phyloP scores from a whole-genome alignment of 2,329 filamentous ascomycete species.

The Calonectria crousiana region DNA sequence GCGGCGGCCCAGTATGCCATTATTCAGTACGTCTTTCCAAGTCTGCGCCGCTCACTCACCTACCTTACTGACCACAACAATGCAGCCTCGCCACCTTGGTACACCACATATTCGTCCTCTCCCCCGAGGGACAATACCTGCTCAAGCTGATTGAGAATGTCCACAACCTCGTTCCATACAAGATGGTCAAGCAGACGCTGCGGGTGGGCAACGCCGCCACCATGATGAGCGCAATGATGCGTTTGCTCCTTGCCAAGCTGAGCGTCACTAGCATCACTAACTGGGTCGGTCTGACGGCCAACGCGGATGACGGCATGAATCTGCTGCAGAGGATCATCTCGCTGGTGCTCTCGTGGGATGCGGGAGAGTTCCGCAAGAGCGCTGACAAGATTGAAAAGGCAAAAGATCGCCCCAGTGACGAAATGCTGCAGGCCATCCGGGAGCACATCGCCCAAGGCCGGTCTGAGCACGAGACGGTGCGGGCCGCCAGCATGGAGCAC shows the following conservation, averaged over 20 bases:
- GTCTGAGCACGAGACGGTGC: slow-evolving; percentile 68
- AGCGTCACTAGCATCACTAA: slow-evolving; percentile 81
- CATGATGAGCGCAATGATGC: slow-evolving; percentile 83
- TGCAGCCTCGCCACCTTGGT: slow-evolving; percentile 77
- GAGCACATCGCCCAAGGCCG: slow-evolving; percentile 66
- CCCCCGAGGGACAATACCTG: slow-evolving; percentile 80
- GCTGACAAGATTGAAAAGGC: slow-evolving; percentile 74
- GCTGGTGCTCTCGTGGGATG: slow-evolving; percentile 79
- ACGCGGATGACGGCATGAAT: slow-evolving; percentile 84
- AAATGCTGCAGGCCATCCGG: slow-evolving; percentile 71
- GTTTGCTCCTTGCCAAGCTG: slow-evolving; percentile 81
- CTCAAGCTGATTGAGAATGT: slow-evolving; percentile 77
- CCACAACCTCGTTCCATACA: slow-evolving; percentile 79
- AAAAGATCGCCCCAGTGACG: slow-evolving; percentile 68
- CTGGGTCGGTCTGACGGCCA: slow-evolving; percentile 80
- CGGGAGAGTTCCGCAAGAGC: slow-evolving; percentile 75
- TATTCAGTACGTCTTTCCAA: slow-evolving; percentile 69
- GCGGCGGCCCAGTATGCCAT: slow-evolving; percentile 75
- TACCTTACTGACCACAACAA: slow-evolving; percentile 31
- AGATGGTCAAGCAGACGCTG: slow-evolving; percentile 78
- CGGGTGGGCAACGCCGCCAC: slow-evolving; percentile 83
- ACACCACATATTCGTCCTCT: slow-evolving; percentile 79
- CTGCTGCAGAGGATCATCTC: slow-evolving; percentile 82
- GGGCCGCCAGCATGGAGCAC: slow-evolving; percentile 65
- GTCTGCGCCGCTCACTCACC: neutral